A percentile compares a stretch with the other conserved stretches of the same genome.
Evolutionary conservation across 768 basidiomycete genomes (phyloP).

Genomic region (Ephemerocybe angulata): DNA sequence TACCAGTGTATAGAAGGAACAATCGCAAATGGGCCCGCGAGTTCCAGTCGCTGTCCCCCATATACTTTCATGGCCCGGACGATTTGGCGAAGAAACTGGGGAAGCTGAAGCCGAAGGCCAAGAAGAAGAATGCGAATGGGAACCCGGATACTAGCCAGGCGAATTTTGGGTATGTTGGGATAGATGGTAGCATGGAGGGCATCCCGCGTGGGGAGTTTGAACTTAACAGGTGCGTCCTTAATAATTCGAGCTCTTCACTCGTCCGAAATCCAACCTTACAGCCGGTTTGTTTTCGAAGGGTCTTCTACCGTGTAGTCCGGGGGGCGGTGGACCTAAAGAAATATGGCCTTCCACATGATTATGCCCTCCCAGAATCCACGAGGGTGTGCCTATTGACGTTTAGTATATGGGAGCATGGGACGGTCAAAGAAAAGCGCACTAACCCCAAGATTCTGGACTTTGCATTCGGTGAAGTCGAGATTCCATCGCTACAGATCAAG

Average conservation of each 20-base stretch:
- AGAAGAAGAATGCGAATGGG: no score
- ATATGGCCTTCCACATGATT: background rate
- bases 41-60: background rate
- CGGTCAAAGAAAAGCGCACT: background rate
- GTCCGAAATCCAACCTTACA: background rate
- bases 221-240: background rate
- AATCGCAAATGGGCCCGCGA: background rate
- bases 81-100: background rate
- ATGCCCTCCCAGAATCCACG: background rate
- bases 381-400: background rate
- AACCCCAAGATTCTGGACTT: background rate
- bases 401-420: background rate
- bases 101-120: background rate
- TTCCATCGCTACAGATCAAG: background rate
- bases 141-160: background rate
- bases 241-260: background rate
- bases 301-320: background rate
- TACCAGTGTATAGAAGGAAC: background rate
- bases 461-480: background rate
- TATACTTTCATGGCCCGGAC: background rate
- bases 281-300: background rate
- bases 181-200: background rate
- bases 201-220: background rate
- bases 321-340: background rate
- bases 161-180: background rate